Evolutionary conservation across 345 rosid species (phyloP).

Genomic region (Lumnitzera littorea): DNA sequence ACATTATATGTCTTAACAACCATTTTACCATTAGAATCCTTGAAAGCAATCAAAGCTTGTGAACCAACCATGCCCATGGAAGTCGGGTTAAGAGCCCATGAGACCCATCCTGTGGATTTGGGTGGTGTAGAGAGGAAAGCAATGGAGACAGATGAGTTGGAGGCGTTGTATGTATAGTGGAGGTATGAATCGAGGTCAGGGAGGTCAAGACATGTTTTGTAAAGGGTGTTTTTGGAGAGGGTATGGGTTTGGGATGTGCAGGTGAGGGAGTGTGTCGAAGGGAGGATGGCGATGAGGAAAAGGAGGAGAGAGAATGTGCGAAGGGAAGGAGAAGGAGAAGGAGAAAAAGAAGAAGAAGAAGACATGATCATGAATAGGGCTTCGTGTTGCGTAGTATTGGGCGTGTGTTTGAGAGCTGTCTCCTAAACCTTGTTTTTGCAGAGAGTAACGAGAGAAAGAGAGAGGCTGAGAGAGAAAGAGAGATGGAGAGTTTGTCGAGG

Average conservation of each 20-base stretch:
- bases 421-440: too few species aligned
- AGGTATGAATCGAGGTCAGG: constrained; percentile 48
- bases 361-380: background rate
- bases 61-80: constrained; percentile 41
- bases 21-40: constrained; percentile 2
- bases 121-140: constrained; percentile 47
- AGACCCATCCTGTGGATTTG: constrained; percentile 42
- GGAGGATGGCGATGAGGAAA: background rate
- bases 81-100: constrained; percentile 67
- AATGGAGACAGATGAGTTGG: constrained; percentile 63
- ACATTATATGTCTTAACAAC: constrained; percentile 18
- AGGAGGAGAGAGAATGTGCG: constrained; percentile 5
- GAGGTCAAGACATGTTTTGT: constrained; percentile 16
- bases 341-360: background rate
- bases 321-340: background rate
- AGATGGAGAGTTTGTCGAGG: too few species aligned
- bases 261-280: constrained; percentile 38
- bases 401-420: too few species aligned
- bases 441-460: too few species aligned
- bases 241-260: constrained; percentile 43
- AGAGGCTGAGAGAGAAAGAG: too few species aligned
- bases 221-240: constrained; percentile 38
- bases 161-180: constrained; percentile 46
- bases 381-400: too few species aligned
- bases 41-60: constrained; percentile 46